Base-by-base conservation (phyloP, 352 stramenopile genomes). In the Globisporangium recalcitrans region DNA sequence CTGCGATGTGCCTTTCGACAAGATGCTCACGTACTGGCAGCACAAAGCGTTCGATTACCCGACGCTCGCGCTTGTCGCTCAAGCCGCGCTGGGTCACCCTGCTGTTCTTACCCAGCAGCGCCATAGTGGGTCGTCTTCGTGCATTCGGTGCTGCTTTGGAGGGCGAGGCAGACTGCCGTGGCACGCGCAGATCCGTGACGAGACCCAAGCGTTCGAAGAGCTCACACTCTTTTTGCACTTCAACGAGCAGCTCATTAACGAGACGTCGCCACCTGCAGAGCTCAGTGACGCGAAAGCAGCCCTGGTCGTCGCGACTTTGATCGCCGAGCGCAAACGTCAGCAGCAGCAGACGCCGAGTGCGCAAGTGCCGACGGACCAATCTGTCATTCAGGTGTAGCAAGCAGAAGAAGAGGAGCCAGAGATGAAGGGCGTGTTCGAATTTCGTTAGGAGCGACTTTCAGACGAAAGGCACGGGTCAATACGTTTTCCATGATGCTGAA, bases 41-140 rank as follows among this genome's bases (percentile, higher is more conserved):
- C 64, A 57, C 24, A 70, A 70, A 54, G 29, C 64, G 40, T 70
- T 70, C 16, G 64, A 70, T 34, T 68, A 61, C n/a, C 64, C 64
- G n/a, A 64, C 56, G 19, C 60, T 70, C 31, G 53, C 64, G 4
- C 32, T 63, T 8, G 27, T 61, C 7, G 63, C 63, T 7, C 63
- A 69, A n/a, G 49, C 34, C 0, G 26, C 16, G 11, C 47, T 69
- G 3, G 57, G 57, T 1, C 47, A 65, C 34, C 47, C 63, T 14
- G 56, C 44, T 27, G 52, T 47, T 16, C 14, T 51, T 19, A 19
- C 46, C 16, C 4, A 22, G 14, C 24, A 32, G 9, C 34, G 27
- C 19, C 56, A 32, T 10, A 16, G 11, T 22, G 19, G 24, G 11
- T 16, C 14, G 38, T 22, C 38, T 7, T 46, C 21, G 3, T 63